phyloP scores from a whole-genome alignment of 78 protist species.

The Salpingoeca rosetta region DNA sequence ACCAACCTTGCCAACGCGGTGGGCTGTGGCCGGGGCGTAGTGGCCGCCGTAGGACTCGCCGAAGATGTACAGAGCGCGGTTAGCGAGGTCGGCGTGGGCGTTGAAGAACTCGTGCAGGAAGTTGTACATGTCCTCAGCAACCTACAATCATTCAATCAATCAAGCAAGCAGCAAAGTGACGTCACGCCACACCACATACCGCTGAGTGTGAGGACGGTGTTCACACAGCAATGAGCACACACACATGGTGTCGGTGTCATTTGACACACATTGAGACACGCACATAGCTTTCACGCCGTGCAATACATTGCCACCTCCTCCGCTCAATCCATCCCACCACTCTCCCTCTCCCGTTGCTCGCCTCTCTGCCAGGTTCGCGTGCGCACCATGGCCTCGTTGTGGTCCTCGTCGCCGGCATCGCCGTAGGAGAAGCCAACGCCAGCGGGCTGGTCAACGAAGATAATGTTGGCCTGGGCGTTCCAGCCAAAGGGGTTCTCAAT shows the following conservation, averaged over 20 bases:
- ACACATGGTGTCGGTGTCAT: too few relatives aligned
- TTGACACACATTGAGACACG: too few relatives aligned
- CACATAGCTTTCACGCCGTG: too few relatives aligned
- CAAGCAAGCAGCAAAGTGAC: too few relatives aligned
- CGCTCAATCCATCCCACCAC: too few relatives aligned
- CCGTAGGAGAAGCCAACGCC: slow-evolving; percentile 58
- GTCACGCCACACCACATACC: too few relatives aligned
- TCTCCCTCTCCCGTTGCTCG: too few relatives aligned
- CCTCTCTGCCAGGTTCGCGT: too few relatives aligned
- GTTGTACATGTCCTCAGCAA: slow-evolving; percentile 44
- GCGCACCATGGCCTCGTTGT: slow-evolving; percentile 24
- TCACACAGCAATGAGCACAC: too few relatives aligned
- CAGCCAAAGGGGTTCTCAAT: slow-evolving; percentile 24
- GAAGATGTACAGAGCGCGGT: slow-evolving; percentile 24
- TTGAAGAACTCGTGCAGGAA: slow-evolving; percentile 36
- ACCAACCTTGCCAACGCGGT: background rate
- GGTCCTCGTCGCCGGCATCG: background rate
- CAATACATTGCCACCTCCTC: too few relatives aligned
- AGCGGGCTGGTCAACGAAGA: slow-evolving; percentile 48
- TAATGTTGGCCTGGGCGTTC: slow-evolving; percentile 38
- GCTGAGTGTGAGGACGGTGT: too few relatives aligned
- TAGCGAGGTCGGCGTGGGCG: background rate
- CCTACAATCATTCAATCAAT: too few relatives aligned
- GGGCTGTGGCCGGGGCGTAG: slow-evolving; percentile 38
- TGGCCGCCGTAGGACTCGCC: slow-evolving; percentile 70